A percentile compares a stretch with the other conserved stretches of the same genome.
These are phyloP conservation scores for Suillus placidus DNA, from an alignment of 768 basidiomycete genomes.

Conservation along the genomic window DNA sequence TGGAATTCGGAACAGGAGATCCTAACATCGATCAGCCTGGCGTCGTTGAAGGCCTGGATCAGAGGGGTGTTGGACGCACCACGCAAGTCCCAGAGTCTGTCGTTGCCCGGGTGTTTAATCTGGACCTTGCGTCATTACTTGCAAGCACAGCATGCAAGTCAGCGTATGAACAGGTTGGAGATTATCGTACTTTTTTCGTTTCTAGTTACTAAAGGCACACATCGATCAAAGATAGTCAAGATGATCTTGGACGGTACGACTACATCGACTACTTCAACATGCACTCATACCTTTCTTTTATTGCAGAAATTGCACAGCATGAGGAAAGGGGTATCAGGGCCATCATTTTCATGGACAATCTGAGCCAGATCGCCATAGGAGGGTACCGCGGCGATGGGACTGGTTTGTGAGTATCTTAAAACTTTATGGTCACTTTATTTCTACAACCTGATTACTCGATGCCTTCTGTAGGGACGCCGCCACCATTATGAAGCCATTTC, in stretches of 20 bases:
- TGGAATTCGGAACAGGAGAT: background rate
- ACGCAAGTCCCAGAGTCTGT: constrained; percentile 12
- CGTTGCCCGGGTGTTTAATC: constrained; percentile 12
- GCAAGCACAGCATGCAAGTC: constrained; percentile 15
- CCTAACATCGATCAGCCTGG: background rate
- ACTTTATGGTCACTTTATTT: background rate
- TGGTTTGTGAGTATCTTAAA: constrained; percentile 9
- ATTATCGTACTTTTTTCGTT: background rate
- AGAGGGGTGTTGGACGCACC: background rate
- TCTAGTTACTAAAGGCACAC: background rate
- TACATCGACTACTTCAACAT: background rate
- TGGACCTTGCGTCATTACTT: constrained; percentile 13
- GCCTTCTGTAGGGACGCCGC: constrained; percentile 11
- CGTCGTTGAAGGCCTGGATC: background rate
- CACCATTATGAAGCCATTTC: constrained; percentile 14
- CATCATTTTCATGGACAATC: constrained; percentile 16
- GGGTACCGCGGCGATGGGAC: constrained; percentile 14
- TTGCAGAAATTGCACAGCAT: constrained; percentile 13
- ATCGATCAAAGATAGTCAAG: constrained; percentile 2
- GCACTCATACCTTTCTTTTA: background rate
- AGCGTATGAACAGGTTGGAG: constrained; percentile 14
- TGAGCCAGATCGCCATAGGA: constrained; percentile 13
- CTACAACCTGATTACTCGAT: background rate
- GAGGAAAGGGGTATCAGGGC: constrained; percentile 12
- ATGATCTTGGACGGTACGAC: constrained; percentile 8